Evolutionary conservation across 176 grass and related monocot species (phyloP).

Genomic region (Avena atlantica): DNA sequence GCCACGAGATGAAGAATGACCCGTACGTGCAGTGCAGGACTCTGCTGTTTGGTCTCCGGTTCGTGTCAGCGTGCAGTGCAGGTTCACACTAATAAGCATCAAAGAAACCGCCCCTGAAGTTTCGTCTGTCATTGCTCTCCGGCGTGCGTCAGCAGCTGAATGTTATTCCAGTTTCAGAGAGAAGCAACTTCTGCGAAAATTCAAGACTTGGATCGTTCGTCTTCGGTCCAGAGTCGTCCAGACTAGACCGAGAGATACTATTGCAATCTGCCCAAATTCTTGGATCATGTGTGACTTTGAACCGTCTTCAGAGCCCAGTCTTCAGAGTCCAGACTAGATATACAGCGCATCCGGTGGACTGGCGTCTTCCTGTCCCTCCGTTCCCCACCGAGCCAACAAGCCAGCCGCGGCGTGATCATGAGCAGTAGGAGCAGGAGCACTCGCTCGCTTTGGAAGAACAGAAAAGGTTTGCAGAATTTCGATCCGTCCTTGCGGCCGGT

Average conservation of each 20-base stretch:
- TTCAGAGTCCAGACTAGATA: neutral
- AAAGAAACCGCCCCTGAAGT: neutral
- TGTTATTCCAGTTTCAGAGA: neutral
- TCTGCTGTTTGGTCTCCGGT: neutral
- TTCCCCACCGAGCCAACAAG: conserved; percentile 9
- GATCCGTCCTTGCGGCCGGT: neutral
- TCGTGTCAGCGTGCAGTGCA: neutral
- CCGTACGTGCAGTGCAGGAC: neutral
- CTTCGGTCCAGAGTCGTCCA: neutral
- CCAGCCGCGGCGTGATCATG: neutral
- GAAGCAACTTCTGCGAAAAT: neutral
- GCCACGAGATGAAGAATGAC: conserved; percentile 34
- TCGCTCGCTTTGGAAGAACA: neutral
- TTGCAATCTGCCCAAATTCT: no score
- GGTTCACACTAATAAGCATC: neutral
- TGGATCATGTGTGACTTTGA: no score
- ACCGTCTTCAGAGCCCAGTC: no score
- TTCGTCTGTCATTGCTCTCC: neutral
- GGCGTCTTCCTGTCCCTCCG: neutral
- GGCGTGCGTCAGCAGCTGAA: neutral
- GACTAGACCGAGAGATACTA: neutral
- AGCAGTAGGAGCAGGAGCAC: neutral
- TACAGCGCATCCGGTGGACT: neutral
- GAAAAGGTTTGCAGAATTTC: neutral
- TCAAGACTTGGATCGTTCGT: neutral